Evolutionary conservation across 495 filamentous ascomycete species (phyloP), one percentile per base, ranked within the genome.

Genomic region (Aspergillus saccharolyticus): DNA sequence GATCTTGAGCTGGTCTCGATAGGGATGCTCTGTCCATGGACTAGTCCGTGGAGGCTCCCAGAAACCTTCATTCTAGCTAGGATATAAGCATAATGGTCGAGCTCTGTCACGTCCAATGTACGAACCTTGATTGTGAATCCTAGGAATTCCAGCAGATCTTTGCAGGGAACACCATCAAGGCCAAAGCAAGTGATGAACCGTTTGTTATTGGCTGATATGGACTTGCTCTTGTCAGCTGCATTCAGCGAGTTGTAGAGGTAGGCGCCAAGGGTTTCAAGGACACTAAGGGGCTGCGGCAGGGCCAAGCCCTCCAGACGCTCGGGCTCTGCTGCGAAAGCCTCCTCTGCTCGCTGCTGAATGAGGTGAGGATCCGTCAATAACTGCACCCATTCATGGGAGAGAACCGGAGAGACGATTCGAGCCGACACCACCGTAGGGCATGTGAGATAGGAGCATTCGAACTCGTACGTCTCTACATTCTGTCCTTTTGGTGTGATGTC

Each of bases 161-260:
- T 74, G 65, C 88, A 89, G 17, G 82, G 77, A 21, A 70, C 71
- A 21, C 75, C 75, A 24, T 75, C 69, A 12, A 74, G 55, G 15
- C 89, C 88, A 66, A 92, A 88, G 43, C 84, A 80, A 15, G 85
- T 74, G 52, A 82, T 73, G 62, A 90, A 95, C 16, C 79, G 80
- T 67, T 89, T 91, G 70, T 92, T 92, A 8, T 80, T 70, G 15
- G 79, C 77, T 4, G 83, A 80, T 54, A 93, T 89, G 19, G 70
- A 62, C 65, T 82, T 84, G 39, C 75, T 74, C 28, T 67, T 61
- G 52, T 68, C 61, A 8, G 63, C 52, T 42, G 78, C 70, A 28
- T 78, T 65, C 48, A 89, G 70, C 8, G 84, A 74, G 62, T 91
- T 87, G 7, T 59, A 70, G 22, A 91, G 65, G 63, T 91, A 91